phyloP scores from a whole-genome alignment of 2,329 filamentous ascomycete species.

The Triangularia setosa region DNA sequence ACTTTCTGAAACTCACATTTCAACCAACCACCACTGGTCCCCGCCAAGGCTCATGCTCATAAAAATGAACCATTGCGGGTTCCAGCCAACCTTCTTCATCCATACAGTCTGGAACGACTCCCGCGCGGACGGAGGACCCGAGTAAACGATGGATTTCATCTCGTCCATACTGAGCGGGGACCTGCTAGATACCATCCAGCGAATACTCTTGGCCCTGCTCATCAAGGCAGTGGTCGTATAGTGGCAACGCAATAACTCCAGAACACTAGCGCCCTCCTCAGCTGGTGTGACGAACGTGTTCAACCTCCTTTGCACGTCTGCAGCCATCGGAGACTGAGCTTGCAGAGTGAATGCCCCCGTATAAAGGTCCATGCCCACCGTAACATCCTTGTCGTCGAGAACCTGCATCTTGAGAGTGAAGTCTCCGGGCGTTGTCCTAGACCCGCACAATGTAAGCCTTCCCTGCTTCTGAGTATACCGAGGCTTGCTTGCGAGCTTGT shows the following conservation, averaged over 20 bases:
- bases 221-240: slow-evolving; percentile 59
- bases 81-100: slow-evolving; percentile 71
- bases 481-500: slow-evolving; percentile 54
- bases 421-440: slow-evolving; percentile 58
- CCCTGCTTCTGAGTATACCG: slow-evolving; percentile 61
- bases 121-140: slow-evolving; percentile 37
- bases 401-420: slow-evolving; percentile 68
- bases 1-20: slow-evolving; percentile 56
- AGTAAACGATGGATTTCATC: slow-evolving; percentile 56
- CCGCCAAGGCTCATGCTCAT: slow-evolving; percentile 67
- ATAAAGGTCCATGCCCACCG: slow-evolving; percentile 68
- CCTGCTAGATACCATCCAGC: slow-evolving; percentile 55
- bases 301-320: slow-evolving; percentile 59
- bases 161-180: slow-evolving; percentile 49
- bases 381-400: slow-evolving; percentile 56
- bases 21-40: slow-evolving; percentile 75
- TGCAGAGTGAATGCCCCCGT: slow-evolving; percentile 72
- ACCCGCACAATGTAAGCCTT: slow-evolving; percentile 54
- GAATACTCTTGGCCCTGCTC: slow-evolving; percentile 56
- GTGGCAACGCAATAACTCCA: slow-evolving; percentile 61
- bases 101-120: slow-evolving; percentile 63
- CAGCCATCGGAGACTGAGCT: slow-evolving; percentile 56
- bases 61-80: slow-evolving; percentile 66
- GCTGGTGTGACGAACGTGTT: slow-evolving; percentile 54
- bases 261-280: slow-evolving; percentile 51